A percentile compares a stretch with the other conserved stretches of the same genome.
Evolutionary conservation across 2,329 filamentous ascomycete species (phyloP).

Genomic region (Dactylellina drechsleri): DNA sequence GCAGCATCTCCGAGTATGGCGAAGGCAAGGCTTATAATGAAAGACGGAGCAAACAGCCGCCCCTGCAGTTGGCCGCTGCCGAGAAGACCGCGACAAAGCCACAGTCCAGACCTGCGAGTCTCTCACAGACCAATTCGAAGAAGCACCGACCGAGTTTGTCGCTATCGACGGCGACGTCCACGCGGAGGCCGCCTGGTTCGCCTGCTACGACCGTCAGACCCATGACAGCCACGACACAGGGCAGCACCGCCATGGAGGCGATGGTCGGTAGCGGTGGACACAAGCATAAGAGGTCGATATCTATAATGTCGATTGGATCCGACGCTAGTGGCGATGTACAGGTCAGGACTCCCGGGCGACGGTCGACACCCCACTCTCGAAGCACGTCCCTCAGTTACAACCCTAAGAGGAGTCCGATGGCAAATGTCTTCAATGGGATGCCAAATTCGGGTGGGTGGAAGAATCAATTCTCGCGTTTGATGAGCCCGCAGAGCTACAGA

Average conservation of each 20-base stretch:
- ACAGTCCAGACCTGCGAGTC: constrained; percentile 60
- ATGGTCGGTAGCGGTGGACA: constrained; percentile 63
- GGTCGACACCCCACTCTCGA: constrained; percentile 50
- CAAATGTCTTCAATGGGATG: constrained; percentile 22
- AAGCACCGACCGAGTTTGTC: constrained; percentile 77
- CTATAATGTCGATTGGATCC: constrained; percentile 80
- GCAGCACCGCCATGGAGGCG: constrained; percentile 38
- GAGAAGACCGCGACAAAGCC: constrained; percentile 50
- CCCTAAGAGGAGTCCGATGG: constrained; percentile 49
- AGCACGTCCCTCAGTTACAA: constrained; percentile 50
- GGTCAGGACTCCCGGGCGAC: constrained; percentile 37
- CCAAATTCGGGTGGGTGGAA: constrained; percentile 37
- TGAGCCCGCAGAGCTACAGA: neutral
- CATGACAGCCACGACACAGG: constrained; percentile 47
- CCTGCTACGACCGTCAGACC: constrained; percentile 55
- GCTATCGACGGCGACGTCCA: constrained; percentile 63
- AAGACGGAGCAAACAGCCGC: constrained; percentile 54
- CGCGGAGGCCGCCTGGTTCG: constrained; percentile 31
- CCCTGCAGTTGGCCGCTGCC: constrained; percentile 53
- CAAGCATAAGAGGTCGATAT: constrained; percentile 78
- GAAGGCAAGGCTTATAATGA: constrained; percentile 38
- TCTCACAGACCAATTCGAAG: constrained; percentile 62
- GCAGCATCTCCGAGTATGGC: constrained; percentile 44
- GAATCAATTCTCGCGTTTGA: neutral
- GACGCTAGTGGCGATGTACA: constrained; percentile 57